Evolutionary conservation across 768 basidiomycete species (phyloP).

Genomic region (Suillus tomentosus): DNA sequence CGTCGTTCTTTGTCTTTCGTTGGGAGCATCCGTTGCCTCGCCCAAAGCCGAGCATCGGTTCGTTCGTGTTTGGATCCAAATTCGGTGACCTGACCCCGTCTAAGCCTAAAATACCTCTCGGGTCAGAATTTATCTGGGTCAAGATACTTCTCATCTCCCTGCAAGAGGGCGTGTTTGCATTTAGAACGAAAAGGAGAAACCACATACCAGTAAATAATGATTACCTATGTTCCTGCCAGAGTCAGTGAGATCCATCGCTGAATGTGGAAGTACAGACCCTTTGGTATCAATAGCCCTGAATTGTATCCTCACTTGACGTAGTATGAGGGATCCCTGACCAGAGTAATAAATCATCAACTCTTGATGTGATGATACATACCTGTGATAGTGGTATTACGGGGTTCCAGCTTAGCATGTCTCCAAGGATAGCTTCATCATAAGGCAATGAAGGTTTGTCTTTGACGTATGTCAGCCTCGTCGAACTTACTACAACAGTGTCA

Average conservation of each 20-base stretch:
- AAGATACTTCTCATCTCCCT: conserved; percentile 21
- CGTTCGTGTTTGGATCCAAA: no score
- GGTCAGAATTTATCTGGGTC: no score
- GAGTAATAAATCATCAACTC: neutral
- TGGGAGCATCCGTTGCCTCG: neutral
- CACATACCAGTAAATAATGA: conserved; percentile 24
- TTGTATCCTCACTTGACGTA: conserved; percentile 40
- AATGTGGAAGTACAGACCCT: conserved; percentile 34
- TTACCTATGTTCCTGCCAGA: conserved; percentile 22
- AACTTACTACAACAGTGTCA: conserved; percentile 22
- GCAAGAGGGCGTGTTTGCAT: neutral
- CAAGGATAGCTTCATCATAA: conserved; percentile 15
- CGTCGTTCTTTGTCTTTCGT: no score
- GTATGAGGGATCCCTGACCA: conserved; percentile 30
- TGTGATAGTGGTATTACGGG: conserved; percentile 20
- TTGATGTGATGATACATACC: conserved; percentile 13
- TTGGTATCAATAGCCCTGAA: conserved; percentile 53
- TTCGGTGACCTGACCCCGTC: no score
- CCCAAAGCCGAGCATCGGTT: no score
- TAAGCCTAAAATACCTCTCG: no score
- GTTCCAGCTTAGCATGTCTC: conserved; percentile 27
- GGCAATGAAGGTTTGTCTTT: conserved; percentile 21
- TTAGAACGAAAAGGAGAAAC: neutral
- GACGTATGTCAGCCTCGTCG: conserved; percentile 19
- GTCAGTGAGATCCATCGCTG: neutral